Conservation (phyloP, 768 basidiomycete genomes). For the Termitomyces heimii region DNA sequence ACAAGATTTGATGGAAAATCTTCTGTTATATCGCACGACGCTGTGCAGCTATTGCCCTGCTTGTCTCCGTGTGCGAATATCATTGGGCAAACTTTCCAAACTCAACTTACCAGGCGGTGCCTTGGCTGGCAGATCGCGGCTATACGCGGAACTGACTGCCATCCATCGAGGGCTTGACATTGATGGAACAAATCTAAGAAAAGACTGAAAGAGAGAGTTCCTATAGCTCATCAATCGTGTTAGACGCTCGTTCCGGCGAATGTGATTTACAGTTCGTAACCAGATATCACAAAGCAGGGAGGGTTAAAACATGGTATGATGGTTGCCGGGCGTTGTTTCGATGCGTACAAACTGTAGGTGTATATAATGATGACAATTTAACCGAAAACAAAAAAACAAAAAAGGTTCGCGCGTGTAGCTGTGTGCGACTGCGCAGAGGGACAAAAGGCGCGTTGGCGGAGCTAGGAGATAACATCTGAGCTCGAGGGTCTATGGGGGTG, state of each 20-base stretch:
- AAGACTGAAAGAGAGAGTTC: background rate
- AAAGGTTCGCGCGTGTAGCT: background rate
- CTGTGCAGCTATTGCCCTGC: background rate
- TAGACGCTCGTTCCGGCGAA: background rate
- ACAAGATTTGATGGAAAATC: background rate
- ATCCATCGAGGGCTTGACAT: background rate
- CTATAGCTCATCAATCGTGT: background rate
- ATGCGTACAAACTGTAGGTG: background rate
- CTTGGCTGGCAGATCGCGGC: background rate
- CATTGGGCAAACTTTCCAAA: background rate
- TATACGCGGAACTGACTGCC: too few species aligned
- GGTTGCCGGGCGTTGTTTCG: background rate
- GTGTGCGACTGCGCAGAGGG: background rate
- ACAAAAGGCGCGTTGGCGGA: background rate
- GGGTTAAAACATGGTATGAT: background rate
- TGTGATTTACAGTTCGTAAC: background rate
- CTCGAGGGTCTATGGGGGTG: background rate
- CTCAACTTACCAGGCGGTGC: background rate
- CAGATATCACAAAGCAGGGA: background rate
- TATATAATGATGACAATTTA: background rate
- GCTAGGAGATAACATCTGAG: background rate
- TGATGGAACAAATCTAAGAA: background rate
- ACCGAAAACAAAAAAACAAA: background rate
- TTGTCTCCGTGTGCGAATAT: background rate
- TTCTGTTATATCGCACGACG: background rate